Conservation (phyloP, 164 flowering plant genomes). For the Echeveria elegans region DNA sequence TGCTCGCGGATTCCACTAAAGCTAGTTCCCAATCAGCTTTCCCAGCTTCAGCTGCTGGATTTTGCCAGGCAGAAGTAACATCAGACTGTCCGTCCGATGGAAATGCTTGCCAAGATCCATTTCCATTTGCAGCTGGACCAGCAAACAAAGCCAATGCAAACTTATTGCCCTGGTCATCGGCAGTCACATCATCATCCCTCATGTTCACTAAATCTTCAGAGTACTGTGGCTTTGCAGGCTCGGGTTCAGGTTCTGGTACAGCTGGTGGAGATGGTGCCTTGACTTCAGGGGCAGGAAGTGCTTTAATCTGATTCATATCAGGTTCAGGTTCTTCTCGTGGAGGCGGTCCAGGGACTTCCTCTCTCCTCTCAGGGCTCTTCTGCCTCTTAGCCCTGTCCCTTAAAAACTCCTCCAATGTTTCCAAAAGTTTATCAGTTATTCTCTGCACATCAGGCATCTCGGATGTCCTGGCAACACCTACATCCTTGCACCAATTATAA, state of each 20-base stretch:
- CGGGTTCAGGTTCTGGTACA: conserved; percentile 30
- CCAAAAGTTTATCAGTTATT: conserved; percentile 49
- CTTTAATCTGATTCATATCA: conserved; percentile 63
- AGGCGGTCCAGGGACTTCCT: too few species aligned
- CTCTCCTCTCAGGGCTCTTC: too few species aligned
- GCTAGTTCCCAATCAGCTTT: too few species aligned
- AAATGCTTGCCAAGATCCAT: too few species aligned
- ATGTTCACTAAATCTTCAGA: conserved; percentile 43
- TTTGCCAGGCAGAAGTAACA: too few species aligned
- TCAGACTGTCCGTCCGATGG: too few species aligned
- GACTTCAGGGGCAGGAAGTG: conserved; percentile 55
- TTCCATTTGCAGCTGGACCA: too few species aligned
- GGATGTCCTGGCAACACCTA: conserved; percentile 36
- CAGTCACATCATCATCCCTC: conserved; percentile 45
- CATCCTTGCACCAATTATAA: conserved; percentile 37
- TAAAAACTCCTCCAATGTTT: conserved; percentile 67
- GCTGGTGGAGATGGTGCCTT: conserved; percentile 31
- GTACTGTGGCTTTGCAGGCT: conserved; percentile 18
- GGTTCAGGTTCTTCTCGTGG: too few species aligned
- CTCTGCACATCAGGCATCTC: conserved; percentile 47
- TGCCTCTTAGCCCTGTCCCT: too few species aligned
- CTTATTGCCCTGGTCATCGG: conserved; percentile 58
- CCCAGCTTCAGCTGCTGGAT: too few species aligned
- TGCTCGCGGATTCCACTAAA: too few species aligned
- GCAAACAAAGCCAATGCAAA: conserved; percentile 62